phyloP scores from a whole-genome alignment of 768 basidiomycete species.

The Amanita brunnescens region DNA sequence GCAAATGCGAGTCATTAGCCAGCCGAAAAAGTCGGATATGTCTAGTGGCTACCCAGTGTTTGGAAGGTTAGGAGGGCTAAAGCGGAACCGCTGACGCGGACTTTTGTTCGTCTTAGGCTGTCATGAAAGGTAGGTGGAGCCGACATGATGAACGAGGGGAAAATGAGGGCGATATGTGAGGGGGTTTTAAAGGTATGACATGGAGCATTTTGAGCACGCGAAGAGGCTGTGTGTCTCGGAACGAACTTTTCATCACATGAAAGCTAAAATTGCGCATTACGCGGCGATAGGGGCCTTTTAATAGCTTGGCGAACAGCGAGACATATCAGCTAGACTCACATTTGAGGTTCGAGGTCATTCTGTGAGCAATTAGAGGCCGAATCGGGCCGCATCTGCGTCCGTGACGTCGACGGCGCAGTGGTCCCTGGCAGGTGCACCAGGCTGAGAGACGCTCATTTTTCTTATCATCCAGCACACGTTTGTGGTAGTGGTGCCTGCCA shows the following conservation, averaged over 20 bases:
- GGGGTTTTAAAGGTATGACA: background rate
- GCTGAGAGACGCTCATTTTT: background rate
- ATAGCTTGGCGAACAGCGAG: too few species aligned
- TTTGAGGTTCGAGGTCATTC: too few species aligned
- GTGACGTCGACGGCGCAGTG: background rate
- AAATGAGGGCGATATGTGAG: conserved; percentile 1
- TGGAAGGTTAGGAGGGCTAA: conserved; percentile 27
- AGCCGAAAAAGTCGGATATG: background rate
- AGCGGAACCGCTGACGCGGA: conserved; percentile 21
- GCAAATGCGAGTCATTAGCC: background rate
- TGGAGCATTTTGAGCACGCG: too few species aligned
- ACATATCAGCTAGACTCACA: background rate
- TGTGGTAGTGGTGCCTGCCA: background rate
- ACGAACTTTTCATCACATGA: background rate
- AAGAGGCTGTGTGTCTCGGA: conserved; percentile 1
- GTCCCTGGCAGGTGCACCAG: too few species aligned
- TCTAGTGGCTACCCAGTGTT: conserved; percentile 18
- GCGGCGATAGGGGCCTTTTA: background rate
- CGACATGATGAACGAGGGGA: conserved; percentile 11
- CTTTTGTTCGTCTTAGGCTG: conserved; percentile 24
- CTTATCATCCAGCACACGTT: background rate
- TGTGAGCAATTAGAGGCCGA: background rate
- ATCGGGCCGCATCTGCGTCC: background rate
- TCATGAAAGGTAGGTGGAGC: conserved; percentile 15
- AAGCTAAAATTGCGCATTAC: background rate